Evolutionary conservation across 2,329 filamentous ascomycete genomes (phyloP), one percentile per base, ranked within the genome.

Genomic region (Penicillium sclerotiorum): DNA sequence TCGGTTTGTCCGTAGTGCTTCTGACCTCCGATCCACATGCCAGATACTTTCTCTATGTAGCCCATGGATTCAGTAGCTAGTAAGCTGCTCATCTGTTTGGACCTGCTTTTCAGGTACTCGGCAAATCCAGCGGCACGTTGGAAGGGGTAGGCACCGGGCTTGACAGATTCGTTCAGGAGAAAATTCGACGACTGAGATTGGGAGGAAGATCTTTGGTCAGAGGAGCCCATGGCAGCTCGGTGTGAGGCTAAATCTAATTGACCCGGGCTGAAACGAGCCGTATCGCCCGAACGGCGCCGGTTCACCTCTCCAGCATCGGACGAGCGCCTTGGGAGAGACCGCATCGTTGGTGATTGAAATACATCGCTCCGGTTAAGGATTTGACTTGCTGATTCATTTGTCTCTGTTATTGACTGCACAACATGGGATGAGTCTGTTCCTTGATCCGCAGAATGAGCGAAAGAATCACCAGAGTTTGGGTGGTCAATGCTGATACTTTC

Each of bases 11-110:
- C 85, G 63, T 97, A 99, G 70, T 97, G 93, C 62, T 87, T 91
- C 61, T 87, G 86, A 11, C 90, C 90, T 27, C 94, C 94, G 59
- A 91, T 89, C 85, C 94, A 94, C 89, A 97, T 97, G 30, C 91
- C 93, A 0, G 93, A 95, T 0, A 97, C 92, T 70, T 96, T 97
- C 65, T 95, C 92, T 25, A 96, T 87, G 66, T 97, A 97, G 1
- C 90, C 91, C 86, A 96, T 95, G 0, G 93, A 95, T 68, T 96
- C 92, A 0, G 87, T 90, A 6, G 93, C 89, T 38, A 97, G 74
- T 8, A 95, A 74, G 22, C 79, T 89, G 52, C 89, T 90, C 85
- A 97, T 89, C 27, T 85, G 84, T 59, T 89, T 88, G 18, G 90
- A 87, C 18, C 88, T 85, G 48, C 81, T 87, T 64, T 88, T 89